Conservation (phyloP, 768 basidiomycete genomes). For the Mycena galopus region DNA sequence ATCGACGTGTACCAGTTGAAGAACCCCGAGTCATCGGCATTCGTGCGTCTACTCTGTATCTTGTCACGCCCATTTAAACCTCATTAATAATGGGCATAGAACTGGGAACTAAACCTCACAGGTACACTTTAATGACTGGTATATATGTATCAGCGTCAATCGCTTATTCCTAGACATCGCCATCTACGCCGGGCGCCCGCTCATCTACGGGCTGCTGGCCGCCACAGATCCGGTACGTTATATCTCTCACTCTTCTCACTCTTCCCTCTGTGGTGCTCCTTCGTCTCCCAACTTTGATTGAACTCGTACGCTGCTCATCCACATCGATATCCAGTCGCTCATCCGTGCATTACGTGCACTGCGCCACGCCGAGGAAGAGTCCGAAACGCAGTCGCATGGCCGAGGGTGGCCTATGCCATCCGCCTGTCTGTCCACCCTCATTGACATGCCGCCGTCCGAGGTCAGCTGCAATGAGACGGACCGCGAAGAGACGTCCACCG, state of each 20-base stretch:
- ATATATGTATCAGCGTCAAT: too few species aligned
- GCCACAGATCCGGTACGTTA: constrained; percentile 21
- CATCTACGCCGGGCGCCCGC: constrained; percentile 11
- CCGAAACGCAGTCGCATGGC: too few species aligned
- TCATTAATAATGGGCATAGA: background rate
- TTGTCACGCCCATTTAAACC: background rate
- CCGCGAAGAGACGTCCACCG: too few species aligned
- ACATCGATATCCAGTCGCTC: background rate
- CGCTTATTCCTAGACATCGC: background rate
- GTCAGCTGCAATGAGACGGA: too few species aligned
- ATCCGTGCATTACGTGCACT: constrained; percentile 18
- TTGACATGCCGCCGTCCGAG: background rate
- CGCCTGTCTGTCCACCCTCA: constrained; percentile 2
- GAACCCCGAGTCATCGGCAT: background rate
- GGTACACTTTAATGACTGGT: too few species aligned
- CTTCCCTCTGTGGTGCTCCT: too few species aligned
- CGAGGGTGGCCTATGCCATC: background rate
- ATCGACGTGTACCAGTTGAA: constrained; percentile 4
- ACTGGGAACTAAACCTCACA: too few species aligned
- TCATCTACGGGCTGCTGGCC: constrained; percentile 7
- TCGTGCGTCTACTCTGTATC: constrained; percentile 3
- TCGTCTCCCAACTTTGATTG: too few species aligned
- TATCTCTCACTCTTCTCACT: too few species aligned
- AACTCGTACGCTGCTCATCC: too few species aligned
- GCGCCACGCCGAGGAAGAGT: constrained; percentile 3